Evolutionary conservation across 2,329 filamentous ascomycete genomes (phyloP), one percentile per base, ranked within the genome.

Genomic region (Dryadomyces sulphureus): DNA sequence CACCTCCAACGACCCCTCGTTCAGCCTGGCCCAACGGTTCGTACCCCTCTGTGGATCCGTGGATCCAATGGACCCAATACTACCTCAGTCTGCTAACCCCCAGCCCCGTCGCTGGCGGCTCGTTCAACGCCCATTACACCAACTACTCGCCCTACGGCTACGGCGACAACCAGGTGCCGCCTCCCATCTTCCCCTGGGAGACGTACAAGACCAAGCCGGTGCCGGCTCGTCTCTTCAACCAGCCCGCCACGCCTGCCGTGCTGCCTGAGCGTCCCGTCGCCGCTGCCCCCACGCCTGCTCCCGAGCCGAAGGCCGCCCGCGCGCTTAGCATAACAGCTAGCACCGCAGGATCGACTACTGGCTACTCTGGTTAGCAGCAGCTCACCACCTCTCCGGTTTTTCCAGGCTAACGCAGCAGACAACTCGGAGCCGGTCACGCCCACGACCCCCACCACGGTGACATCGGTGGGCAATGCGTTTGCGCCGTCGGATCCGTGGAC

Each of bases 181-280:
- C 73, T 41, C 72, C 79, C 3, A 80, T 96, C 42, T 98, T 98
- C 61, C 92, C 92, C 0, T 98, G 92, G 92, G 92, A 98, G 61
- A 65, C 63, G 38, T 67, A 79, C 48, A 75, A 75, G 50, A 72
- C 81, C 12, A 76, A 69, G 55, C 65, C 78, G 5, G 67, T 75
- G 12, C 65, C 78, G 5, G 67, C 75, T 12, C 76, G 85, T 53
- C 70, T 79, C 12, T 92, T 89, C 56, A 64, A 68, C 41, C 75
- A 79, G 24, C 46, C 48, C 2, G 24, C 43, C 8, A 48, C 43
- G 34, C 30, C 46, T 5, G 46, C n/a, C n/a, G n/a, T n/a, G n/a
- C n/a, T n/a, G n/a, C n/a, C n/a, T n/a, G n/a, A n/a, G n/a, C n/a
- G n/a, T n/a, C n/a, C n/a, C n/a, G n/a, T n/a, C n/a, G n/a, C n/a